Base-by-base conservation (phyloP, 306 rosid genomes). In the Sophora flavescens region DNA sequence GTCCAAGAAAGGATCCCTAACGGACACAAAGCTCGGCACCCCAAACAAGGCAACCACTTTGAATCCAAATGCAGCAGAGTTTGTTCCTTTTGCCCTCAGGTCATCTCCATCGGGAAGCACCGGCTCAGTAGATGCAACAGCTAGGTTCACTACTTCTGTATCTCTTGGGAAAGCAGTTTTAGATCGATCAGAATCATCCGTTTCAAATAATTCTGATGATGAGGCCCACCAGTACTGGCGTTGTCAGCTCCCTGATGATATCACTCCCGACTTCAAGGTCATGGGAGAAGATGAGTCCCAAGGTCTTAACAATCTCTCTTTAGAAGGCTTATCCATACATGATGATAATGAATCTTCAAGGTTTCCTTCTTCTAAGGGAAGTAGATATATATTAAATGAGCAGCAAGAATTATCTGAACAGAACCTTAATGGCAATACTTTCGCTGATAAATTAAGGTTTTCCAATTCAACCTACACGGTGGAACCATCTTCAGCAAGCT, bases 11-110 rank as follows among this genome's bases (percentile, higher is more conserved):
- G 91, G 78, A 74, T 74, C 82, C 80, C 88, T 73, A 48, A 60
- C 73, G 3, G 91, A 92, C 68, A 63, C 87, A 4, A 89, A 84
- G 60, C 77, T 86, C 45, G 82, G 84, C 82, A 50, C 79, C 57
- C 76, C 84, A 50, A 89, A 76, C 84, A 94, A 89, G 91, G 87
- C 69, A 45, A 84, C 87, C 12, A 5, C 80, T 42, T 81, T 94
- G 86, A 94, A 94, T 84, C 98, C 98, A 51, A 92, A 94, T 90
- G 98, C 98, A 4, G 98, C 97, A n/a, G 98, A 90, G 82, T 94
- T 94, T 33, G 57, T 94, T 67, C 98, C 98, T 44, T 91, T 86
- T 73, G 41, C 91, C 64, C 91, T 90, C 78, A 86, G 98, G 83
- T 87, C 97, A 57, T 59, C 87, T 12, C 80, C 93, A 63, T 83